These are phyloP conservation scores for Ajuga reptans DNA, from an alignment of 305 asterid species.

Conservation along the genomic window DNA sequence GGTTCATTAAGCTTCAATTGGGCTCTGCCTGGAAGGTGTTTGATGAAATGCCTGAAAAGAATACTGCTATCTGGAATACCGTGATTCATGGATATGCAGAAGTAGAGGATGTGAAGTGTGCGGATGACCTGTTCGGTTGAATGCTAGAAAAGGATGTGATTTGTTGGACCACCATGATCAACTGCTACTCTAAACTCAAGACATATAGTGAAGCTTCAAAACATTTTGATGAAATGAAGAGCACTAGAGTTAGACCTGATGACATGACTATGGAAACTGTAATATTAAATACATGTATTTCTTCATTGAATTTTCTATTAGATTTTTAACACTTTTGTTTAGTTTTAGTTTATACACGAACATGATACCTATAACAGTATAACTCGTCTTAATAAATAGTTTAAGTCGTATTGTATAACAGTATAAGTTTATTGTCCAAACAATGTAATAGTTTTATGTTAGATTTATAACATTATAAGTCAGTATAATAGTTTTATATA, in stretches of 20 bases:
- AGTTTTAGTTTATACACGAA: no score
- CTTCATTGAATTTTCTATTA: no score
- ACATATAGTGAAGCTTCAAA: slow-evolving; percentile 39
- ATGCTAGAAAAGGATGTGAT: slow-evolving; percentile 49
- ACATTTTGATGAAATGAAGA: slow-evolving; percentile 45
- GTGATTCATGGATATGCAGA: slow-evolving; percentile 48
- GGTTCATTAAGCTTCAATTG: slow-evolving; percentile 10
- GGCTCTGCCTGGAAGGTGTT: slow-evolving; percentile 41
- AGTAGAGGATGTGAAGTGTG: slow-evolving; percentile 47
- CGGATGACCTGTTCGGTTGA: slow-evolving; percentile 39
- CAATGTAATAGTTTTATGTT: no score
- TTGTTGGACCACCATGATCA: slow-evolving; percentile 70
- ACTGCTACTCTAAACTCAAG: slow-evolving; percentile 41
- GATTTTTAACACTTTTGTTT: no score
- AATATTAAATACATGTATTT: no score
- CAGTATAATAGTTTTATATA: no score
- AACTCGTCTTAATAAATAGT: no score
- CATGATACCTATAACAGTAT: no score
- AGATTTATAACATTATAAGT: no score
- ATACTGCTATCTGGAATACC: slow-evolving; percentile 47
- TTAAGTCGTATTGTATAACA: no score
- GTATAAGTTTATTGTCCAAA: no score
- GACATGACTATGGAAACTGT: slow-evolving; percentile 60
- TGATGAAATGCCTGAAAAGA: no score
- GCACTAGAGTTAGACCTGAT: slow-evolving; percentile 38